Percentiles rank a stretch among this genome's conserved stretches.
phyloP scores from a whole-genome alignment of 2,329 filamentous ascomycete genomes.

The Arthrinium phaeospermum region DNA sequence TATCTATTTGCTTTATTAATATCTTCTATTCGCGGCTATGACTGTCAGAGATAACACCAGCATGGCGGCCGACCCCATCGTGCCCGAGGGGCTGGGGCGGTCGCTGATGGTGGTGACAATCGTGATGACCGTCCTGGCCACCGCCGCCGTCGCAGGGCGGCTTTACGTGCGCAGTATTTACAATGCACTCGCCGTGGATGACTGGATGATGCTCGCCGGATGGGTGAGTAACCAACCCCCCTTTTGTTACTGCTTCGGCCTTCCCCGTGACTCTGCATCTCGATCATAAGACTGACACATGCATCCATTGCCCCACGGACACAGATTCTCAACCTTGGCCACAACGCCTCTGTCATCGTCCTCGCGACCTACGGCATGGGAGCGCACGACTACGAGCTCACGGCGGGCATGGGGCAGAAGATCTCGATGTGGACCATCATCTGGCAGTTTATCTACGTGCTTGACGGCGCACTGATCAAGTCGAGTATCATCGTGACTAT shows the following conservation, averaged over 20 bases:
- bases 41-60: conserved; percentile 24
- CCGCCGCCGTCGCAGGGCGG: conserved; percentile 19
- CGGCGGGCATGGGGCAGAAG: conserved; percentile 23
- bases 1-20: too few species aligned
- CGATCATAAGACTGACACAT: not conserved
- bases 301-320: not conserved
- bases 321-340: conserved; percentile 23
- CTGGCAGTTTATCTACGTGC: conserved; percentile 26
- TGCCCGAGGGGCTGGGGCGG: conserved; percentile 25
- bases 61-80: conserved; percentile 25
- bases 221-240: conserved; percentile 19
- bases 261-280: not conserved
- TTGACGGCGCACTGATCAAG: conserved; percentile 27
- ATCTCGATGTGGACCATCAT: conserved; percentile 25
- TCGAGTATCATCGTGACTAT: conserved; percentile 25
- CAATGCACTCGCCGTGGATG: not conserved
- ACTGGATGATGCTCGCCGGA: conserved; percentile 26
- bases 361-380: conserved; percentile 25
- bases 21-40: not conserved
- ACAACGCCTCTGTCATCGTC: conserved; percentile 24
- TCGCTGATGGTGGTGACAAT: conserved; percentile 24
- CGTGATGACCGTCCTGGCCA: conserved; percentile 25
- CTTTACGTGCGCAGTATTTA: conserved; percentile 22
- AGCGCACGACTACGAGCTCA: conserved; percentile 27
- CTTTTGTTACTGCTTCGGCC: not conserved